Evolutionary conservation across 2,329 filamentous ascomycete genomes (phyloP).

Genomic region (Calonectria honghensis): DNA sequence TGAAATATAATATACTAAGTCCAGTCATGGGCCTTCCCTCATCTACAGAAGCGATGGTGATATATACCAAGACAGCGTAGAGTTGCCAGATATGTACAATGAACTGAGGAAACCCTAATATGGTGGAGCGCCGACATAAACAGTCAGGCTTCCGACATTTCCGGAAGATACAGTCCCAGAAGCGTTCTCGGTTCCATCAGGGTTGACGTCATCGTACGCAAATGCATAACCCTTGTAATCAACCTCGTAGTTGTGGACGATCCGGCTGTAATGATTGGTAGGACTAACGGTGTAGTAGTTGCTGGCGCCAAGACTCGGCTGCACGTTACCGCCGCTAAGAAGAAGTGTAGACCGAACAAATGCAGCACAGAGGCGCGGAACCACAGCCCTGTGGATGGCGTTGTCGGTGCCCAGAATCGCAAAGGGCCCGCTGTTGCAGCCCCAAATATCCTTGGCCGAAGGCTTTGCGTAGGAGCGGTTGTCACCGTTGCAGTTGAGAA

Average conservation of each 20-base stretch:
- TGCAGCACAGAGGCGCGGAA: constrained; percentile 71
- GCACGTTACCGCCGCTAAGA: constrained; percentile 66
- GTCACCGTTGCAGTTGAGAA: constrained; percentile 65
- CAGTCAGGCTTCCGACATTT: constrained; percentile 51
- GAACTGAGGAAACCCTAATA: neutral
- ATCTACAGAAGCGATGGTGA: neutral
- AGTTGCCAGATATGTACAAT: constrained; percentile 14
- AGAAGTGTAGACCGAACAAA: constrained; percentile 69
- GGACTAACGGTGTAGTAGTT: constrained; percentile 67
- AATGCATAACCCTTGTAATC: constrained; percentile 80
- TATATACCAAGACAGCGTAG: constrained; percentile 11
- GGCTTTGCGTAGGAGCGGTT: constrained; percentile 66
- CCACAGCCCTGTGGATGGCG: constrained; percentile 63
- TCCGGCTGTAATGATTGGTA: constrained; percentile 74
- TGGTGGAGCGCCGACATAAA: constrained; percentile 54
- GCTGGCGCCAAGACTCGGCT: constrained; percentile 63
- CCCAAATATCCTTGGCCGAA: constrained; percentile 67
- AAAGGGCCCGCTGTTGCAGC: constrained; percentile 71
- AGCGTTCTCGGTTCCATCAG: constrained; percentile 72
- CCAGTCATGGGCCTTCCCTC: neutral
- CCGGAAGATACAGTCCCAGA: constrained; percentile 59
- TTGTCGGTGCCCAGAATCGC: constrained; percentile 61
- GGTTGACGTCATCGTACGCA: constrained; percentile 81
- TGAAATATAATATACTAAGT: neutral
- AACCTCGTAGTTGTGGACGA: constrained; percentile 76